phyloP scores from a whole-genome alignment of 2,329 filamentous ascomycete species.

The Chaetomium sp. region DNA sequence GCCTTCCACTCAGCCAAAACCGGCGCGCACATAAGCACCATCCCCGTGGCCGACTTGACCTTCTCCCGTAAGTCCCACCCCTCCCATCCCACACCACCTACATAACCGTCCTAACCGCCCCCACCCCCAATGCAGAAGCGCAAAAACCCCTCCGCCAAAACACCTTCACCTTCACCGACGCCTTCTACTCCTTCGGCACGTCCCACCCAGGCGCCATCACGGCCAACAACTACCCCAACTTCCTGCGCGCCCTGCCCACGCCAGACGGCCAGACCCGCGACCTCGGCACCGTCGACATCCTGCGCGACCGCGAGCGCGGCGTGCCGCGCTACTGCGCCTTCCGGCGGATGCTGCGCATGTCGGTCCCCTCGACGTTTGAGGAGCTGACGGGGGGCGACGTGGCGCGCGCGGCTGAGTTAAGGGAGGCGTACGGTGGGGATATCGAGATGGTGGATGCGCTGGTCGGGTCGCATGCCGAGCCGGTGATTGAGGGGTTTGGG shows the following conservation, averaged over 20 bases:
- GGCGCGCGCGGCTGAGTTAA: conserved; percentile 42
- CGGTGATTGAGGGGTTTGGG: conserved; percentile 48
- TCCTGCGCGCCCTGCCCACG: conserved; percentile 45
- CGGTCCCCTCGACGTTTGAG: conserved; percentile 42
- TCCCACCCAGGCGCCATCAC: conserved; percentile 52
- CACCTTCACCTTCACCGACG: conserved; percentile 40
- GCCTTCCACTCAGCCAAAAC: conserved; percentile 22
- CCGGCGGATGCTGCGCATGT: conserved; percentile 47
- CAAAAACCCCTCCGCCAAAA: conserved; percentile 6
- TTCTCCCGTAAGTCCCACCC: conserved; percentile 8
- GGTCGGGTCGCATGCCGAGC: conserved; percentile 47
- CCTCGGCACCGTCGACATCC: conserved; percentile 50
- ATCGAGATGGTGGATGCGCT: conserved; percentile 47
- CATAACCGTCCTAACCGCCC: background rate
- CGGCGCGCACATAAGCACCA: conserved; percentile 19
- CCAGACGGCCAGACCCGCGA: conserved; percentile 48
- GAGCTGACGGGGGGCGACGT: conserved; percentile 45
- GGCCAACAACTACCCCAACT: conserved; percentile 42
- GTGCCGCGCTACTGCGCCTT: conserved; percentile 51
- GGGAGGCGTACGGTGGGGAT: conserved; percentile 45
- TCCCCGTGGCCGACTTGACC: conserved; percentile 15
- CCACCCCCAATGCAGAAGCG: background rate
- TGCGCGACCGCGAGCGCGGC: conserved; percentile 51
- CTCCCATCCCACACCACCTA: no score
- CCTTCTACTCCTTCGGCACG: conserved; percentile 51